These are phyloP conservation scores for Endocladia muricata DNA, from an alignment of 31 red algal species.

Conservation along the genomic window DNA sequence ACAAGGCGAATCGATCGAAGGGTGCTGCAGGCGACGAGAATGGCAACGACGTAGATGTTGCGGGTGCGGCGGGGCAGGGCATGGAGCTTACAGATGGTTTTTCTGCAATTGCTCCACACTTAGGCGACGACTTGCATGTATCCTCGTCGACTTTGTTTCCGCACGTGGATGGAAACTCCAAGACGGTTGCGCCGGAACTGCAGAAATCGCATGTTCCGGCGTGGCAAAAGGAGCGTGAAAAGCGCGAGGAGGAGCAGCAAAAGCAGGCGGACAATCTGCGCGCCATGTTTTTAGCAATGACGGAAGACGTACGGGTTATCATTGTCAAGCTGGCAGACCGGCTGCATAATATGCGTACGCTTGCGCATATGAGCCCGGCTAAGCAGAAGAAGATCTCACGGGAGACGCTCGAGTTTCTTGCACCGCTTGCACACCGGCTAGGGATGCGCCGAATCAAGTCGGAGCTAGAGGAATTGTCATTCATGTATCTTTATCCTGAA, in stretches of 20 bases:
- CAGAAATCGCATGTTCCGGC: not conserved
- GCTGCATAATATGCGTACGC: conserved; percentile 94
- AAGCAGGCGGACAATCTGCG: conserved; percentile 88
- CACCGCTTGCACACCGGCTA: conserved; percentile 89
- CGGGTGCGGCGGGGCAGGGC: not conserved
- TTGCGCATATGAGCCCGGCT: conserved; percentile 58
- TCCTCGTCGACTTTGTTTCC: not conserved
- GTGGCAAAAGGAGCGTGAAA: conserved; percentile 42
- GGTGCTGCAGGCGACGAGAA: not conserved
- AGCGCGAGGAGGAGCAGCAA: conserved; percentile 67
- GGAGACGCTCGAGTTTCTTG: conserved; percentile 96
- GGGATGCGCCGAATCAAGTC: conserved; percentile 83
- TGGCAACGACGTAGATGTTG: not conserved
- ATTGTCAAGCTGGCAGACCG: conserved; percentile 96
- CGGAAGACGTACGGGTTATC: conserved; percentile 92
- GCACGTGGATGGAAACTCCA: not conserved
- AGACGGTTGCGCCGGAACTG: not conserved
- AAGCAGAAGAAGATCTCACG: conserved; percentile 86
- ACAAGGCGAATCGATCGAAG: conserved; percentile 1
- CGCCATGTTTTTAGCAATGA: conserved; percentile 97
- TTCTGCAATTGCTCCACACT: not conserved
- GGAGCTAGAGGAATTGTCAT: conserved; percentile 89
- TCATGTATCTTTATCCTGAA: conserved; percentile 81
- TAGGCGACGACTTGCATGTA: not conserved
- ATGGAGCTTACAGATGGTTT: not conserved